phyloP scores from a whole-genome alignment of 768 basidiomycete genomes.

The Collybia sordida region DNA sequence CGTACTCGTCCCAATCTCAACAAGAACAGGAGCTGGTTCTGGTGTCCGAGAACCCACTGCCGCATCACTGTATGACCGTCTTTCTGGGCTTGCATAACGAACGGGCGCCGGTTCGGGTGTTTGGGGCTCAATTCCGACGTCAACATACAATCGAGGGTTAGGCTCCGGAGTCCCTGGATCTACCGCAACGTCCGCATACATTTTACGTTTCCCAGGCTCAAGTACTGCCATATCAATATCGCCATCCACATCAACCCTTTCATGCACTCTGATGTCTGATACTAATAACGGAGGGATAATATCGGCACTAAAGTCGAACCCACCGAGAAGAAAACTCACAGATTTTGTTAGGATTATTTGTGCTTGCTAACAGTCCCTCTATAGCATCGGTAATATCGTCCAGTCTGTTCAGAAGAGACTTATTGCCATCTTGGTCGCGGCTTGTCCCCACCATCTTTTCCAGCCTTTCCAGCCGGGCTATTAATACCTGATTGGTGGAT shows the following conservation, averaged over 20 bases:
- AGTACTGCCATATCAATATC: background rate
- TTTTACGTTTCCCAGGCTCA: background rate
- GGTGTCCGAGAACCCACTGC: constrained; percentile 1
- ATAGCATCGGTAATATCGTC: constrained; percentile 19
- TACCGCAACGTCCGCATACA: background rate
- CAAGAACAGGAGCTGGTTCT: background rate
- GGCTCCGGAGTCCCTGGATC: constrained; percentile 1
- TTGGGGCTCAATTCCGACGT: background rate
- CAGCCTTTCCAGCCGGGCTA: constrained; percentile 12
- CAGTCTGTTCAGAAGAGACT: constrained; percentile 13
- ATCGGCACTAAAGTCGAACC: background rate
- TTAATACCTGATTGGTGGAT: constrained; percentile 7
- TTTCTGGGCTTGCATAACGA: background rate
- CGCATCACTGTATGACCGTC: background rate
- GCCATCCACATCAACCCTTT: background rate
- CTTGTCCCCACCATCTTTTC: constrained; percentile 16
- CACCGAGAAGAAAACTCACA: constrained; percentile 2
- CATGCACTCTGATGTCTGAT: no score
- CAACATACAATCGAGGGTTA: background rate
- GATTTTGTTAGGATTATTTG: constrained; percentile 19
- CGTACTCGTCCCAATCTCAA: background rate
- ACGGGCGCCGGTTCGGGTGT: background rate
- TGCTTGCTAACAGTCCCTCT: constrained; percentile 19
- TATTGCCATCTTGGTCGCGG: constrained; percentile 10
- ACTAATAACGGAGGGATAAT: no score